A percentile compares a stretch with the other conserved stretches of the same genome.
Conservation (phyloP, 1,284 basidiomycete species). For the Irpex sp. region DNA sequence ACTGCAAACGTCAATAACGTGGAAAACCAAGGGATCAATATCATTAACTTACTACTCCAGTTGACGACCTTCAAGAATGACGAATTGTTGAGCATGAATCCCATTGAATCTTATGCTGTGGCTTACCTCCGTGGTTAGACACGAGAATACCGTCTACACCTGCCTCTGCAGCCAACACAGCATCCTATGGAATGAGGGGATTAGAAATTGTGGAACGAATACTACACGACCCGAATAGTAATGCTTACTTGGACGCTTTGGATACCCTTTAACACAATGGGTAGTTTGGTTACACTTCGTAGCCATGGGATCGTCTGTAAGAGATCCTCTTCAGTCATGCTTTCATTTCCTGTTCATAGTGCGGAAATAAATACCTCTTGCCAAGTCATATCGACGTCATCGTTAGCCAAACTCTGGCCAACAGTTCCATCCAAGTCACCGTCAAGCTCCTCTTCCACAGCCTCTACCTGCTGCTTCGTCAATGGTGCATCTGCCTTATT, state of each 20-base stretch:
- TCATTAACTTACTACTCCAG: constrained; percentile 61
- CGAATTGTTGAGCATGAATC: constrained; percentile 1
- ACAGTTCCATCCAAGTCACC: constrained; percentile 51
- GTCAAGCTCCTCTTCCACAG: constrained; percentile 34
- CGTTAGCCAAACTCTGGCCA: constrained; percentile 57
- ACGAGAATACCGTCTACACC: constrained; percentile 85
- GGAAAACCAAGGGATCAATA: neutral
- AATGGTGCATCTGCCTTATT: constrained; percentile 25
- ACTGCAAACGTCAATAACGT: constrained; percentile 27
- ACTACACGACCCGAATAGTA: neutral
- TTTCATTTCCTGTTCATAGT: neutral
- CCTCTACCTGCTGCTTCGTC: constrained; percentile 33
- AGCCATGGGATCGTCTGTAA: constrained; percentile 76
- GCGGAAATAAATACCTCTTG: constrained; percentile 40
- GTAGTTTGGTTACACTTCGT: constrained; percentile 69
- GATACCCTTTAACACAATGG: constrained; percentile 83
- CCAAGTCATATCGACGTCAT: constrained; percentile 75
- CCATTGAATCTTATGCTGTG: constrained; percentile 18
- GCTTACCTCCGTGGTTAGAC: constrained; percentile 88
- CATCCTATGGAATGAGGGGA: constrained; percentile 47
- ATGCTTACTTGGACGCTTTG: constrained; percentile 67
- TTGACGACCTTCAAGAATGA: constrained; percentile 59
- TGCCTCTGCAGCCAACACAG: constrained; percentile 83
- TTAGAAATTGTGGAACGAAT: neutral
- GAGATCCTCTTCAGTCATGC: constrained; percentile 1